A percentile compares a stretch with the other conserved stretches of the same genome.
phyloP scores from a whole-genome alignment of 805 yeast species.

The Yamadazyma kitorensis region DNA sequence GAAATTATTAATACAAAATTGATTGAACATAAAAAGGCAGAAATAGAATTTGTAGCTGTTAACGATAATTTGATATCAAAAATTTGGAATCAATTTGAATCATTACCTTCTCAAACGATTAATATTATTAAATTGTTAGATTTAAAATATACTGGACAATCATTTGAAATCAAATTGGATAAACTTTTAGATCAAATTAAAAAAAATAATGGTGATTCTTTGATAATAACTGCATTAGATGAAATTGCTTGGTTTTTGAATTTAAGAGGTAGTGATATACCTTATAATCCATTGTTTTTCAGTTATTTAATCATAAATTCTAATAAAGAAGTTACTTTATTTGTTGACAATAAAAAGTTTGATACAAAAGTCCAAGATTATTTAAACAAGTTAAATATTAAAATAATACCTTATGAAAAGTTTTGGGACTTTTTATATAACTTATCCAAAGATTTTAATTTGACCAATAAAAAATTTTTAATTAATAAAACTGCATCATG shows the following conservation, averaged over 20 bases:
- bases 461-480: slow-evolving; percentile 27
- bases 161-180: slow-evolving; percentile 53
- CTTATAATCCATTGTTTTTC: slow-evolving; percentile 54
- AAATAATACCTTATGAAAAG: slow-evolving; percentile 40
- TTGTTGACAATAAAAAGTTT: slow-evolving; percentile 42
- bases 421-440: slow-evolving; percentile 44
- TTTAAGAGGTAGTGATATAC: slow-evolving; percentile 51
- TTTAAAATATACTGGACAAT: slow-evolving; percentile 61
- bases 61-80: slow-evolving; percentile 65
- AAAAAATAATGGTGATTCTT: slow-evolving; percentile 26
- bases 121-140: slow-evolving; percentile 50
- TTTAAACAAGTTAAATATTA: slow-evolving; percentile 24
- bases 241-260: slow-evolving; percentile 57
- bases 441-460: slow-evolving; percentile 33
- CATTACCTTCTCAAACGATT: slow-evolving; percentile 52
- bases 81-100: slow-evolving; percentile 71
- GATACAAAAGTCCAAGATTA: slow-evolving; percentile 23
- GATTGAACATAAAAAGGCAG: slow-evolving; percentile 22
- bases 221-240: slow-evolving; percentile 47
- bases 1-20: slow-evolving; percentile 26
- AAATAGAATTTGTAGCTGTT: slow-evolving; percentile 44
- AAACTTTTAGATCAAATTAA: slow-evolving; percentile 35
- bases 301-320: slow-evolving; percentile 34
- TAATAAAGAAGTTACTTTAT: slow-evolving; percentile 32
- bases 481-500: slow-evolving; percentile 35